Conservation (phyloP, 2,329 filamentous ascomycete genomes). For the Sarocladiaceae sp. region DNA sequence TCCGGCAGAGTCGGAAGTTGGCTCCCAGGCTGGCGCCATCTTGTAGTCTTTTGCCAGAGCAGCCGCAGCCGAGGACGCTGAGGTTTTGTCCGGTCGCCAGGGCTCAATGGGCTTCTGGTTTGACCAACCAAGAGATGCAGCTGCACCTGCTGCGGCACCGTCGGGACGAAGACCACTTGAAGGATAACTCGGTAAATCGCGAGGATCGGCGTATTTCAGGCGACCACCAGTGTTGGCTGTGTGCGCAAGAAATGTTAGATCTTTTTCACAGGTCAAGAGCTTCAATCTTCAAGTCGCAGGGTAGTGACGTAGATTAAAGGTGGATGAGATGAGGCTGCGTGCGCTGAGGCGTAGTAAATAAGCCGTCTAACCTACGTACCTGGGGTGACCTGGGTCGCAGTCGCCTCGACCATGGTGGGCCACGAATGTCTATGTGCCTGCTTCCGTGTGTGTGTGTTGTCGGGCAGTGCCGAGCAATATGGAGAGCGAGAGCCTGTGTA, state of each 20-base stretch:
- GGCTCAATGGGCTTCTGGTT: slow-evolving; percentile 61
- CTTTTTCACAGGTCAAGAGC: not conserved
- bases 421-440: no score
- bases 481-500: not conserved
- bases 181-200: slow-evolving; percentile 72
- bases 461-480: not conserved
- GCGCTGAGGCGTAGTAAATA: not conserved
- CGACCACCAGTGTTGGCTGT: slow-evolving; percentile 25
- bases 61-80: slow-evolving; percentile 46
- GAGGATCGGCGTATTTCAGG: slow-evolving; percentile 67
- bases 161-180: slow-evolving; percentile 55
- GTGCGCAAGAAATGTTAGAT: not conserved
- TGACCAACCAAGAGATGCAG: slow-evolving; percentile 69
- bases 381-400: slow-evolving; percentile 7
- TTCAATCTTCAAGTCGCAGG: not conserved
- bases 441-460: not conserved
- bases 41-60: slow-evolving; percentile 38
- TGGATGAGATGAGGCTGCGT: slow-evolving; percentile 1
- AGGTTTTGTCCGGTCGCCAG: slow-evolving; percentile 59
- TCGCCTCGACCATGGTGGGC: slow-evolving; percentile 11
- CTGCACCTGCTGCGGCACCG: slow-evolving; percentile 65
- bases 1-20: slow-evolving; percentile 59
- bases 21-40: slow-evolving; percentile 53
- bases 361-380: slow-evolving; percentile 4
- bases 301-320: not conserved